phyloP scores from a whole-genome alignment of 176 grass and related monocot species.

The Lolium multiflorum region DNA sequence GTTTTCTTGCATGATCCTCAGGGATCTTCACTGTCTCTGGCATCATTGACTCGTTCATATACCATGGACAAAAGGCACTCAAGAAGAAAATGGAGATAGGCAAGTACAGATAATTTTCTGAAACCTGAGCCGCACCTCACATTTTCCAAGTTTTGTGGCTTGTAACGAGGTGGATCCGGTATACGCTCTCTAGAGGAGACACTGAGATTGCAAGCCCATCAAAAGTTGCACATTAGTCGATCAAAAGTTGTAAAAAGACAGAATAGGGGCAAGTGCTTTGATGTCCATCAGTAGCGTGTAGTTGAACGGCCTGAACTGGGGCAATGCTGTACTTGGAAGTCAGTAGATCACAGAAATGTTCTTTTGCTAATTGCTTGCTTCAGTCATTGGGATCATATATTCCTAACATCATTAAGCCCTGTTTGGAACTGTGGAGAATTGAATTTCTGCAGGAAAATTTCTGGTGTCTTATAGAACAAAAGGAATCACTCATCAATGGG shows the following conservation, averaged over 20 bases:
- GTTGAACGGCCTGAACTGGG: constrained; percentile 36
- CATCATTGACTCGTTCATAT: constrained; percentile 96
- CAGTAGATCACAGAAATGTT: constrained; percentile 38
- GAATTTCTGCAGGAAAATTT: too few relatives aligned
- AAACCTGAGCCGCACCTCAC: constrained; percentile 13
- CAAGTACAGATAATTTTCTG: constrained; percentile 77
- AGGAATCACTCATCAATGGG: too few relatives aligned
- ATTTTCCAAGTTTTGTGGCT: constrained; percentile 41
- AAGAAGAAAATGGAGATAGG: constrained; percentile 98
- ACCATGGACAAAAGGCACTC: constrained; percentile 83
- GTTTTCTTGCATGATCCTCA: constrained; percentile 41
- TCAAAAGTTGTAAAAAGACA: constrained; percentile 54
- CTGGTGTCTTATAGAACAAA: too few relatives aligned
- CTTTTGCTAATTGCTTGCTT: constrained; percentile 33
- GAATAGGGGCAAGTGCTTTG: constrained; percentile 25
- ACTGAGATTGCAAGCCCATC: constrained; percentile 20
- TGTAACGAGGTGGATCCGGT: constrained; percentile 19
- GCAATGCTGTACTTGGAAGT: constrained; percentile 2
- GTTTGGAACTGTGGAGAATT: not conserved
- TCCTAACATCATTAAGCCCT: not conserved
- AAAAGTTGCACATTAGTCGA: constrained; percentile 32
- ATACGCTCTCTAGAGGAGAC: constrained; percentile 21
- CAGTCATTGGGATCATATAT: not conserved
- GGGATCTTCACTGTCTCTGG: constrained; percentile 94
- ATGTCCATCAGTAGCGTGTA: constrained; percentile 28